Percentiles rank a stretch among this genome's conserved stretches.
Conservation (phyloP, 306 rosid species). For the Castanopsis chinensis region DNA sequence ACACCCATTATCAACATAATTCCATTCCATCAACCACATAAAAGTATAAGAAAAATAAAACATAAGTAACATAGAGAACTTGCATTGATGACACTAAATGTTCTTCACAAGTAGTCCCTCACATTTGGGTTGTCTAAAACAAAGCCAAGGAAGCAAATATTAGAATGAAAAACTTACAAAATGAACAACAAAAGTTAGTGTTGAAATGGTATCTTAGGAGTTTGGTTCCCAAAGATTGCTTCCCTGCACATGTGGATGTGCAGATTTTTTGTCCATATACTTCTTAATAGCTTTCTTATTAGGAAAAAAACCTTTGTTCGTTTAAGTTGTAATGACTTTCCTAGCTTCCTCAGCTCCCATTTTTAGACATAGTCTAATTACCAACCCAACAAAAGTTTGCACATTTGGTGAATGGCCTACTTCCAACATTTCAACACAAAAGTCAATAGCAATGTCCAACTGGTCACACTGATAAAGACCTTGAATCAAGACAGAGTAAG, state of each 20-base stretch:
- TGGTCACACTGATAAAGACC: constrained; percentile 56
- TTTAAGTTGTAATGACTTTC: constrained; percentile 45
- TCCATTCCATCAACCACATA: neutral
- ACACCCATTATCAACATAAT: neutral
- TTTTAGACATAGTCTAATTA: constrained; percentile 57
- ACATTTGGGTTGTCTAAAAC: neutral
- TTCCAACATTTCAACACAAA: constrained; percentile 86
- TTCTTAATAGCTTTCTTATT: constrained; percentile 71
- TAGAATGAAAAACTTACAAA: constrained; percentile 12
- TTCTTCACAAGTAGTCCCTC: neutral
- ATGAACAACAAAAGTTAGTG: constrained; percentile 23
- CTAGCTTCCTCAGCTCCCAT: constrained; percentile 65
- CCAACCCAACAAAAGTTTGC: constrained; percentile 65
- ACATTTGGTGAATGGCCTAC: constrained; percentile 77
- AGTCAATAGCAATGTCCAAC: constrained; percentile 53
- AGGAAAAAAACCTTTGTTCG: constrained; percentile 59
- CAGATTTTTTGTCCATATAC: constrained; percentile 64
- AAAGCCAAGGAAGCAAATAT: neutral
- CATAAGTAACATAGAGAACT: neutral
- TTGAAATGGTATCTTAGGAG: constrained; percentile 32
- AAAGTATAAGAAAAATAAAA: neutral
- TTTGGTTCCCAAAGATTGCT: constrained; percentile 70
- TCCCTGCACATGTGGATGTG: constrained; percentile 71
- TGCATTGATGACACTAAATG: neutral
- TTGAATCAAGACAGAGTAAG: constrained; percentile 67